These are phyloP conservation scores for Hypholoma fasciculare DNA, from an alignment of 768 basidiomycete species.

Conservation along the genomic window DNA sequence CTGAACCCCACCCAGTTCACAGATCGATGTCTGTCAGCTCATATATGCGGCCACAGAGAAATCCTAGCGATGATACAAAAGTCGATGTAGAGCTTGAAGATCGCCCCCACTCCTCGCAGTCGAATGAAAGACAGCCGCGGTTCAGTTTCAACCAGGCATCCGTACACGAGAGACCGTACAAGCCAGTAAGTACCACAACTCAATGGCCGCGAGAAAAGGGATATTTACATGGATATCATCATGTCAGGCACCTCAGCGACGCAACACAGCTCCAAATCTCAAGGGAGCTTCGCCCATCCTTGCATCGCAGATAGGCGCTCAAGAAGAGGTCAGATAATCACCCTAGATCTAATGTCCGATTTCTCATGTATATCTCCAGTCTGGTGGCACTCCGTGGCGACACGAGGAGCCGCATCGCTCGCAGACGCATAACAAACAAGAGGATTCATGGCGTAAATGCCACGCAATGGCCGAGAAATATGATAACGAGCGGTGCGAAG, in stretches of 20 bases:
- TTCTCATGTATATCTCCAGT: constrained; percentile 4
- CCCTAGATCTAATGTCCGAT: too few species aligned
- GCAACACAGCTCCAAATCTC: constrained; percentile 12
- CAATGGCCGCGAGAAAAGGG: not conserved
- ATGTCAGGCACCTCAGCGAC: constrained; percentile 3
- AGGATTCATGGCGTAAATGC: constrained; percentile 25
- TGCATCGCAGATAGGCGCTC: not conserved
- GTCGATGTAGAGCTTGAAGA: constrained; percentile 1
- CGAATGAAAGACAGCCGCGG: not conserved
- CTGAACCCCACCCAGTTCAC: not conserved
- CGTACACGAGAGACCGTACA: not conserved
- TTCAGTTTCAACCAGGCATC: not conserved
- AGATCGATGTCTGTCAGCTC: not conserved
- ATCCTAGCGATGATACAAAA: constrained; percentile 3
- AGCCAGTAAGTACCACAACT: not conserved
- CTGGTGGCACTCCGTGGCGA: constrained; percentile 19
- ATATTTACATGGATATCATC: not conserved
- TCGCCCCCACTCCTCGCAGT: not conserved
- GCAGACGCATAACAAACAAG: constrained; percentile 12
- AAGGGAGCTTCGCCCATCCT: constrained; percentile 12
- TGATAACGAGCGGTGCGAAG: constrained; percentile 28
- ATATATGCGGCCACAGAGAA: not conserved
- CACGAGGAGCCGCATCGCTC: constrained; percentile 21
- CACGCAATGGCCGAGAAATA: constrained; percentile 23
- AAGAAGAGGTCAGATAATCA: too few species aligned